Evolutionary conservation across 2,329 filamentous ascomycete species (phyloP).

Genomic region (Penicillium glabrum): DNA sequence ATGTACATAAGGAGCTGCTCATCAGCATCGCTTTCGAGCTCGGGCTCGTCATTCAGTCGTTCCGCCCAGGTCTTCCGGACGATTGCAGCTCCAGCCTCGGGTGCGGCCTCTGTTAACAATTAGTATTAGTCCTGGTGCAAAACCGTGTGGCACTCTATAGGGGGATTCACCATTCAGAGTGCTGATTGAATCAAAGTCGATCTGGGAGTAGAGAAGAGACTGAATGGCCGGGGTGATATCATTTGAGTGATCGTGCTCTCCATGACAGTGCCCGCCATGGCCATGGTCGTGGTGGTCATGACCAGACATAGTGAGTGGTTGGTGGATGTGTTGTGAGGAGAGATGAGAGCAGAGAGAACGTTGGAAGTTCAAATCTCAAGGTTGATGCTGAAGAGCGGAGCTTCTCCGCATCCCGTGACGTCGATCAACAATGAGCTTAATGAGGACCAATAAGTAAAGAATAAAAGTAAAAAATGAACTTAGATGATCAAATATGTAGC

Average conservation of each 20-base stretch:
- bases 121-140: background rate
- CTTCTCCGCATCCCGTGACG: constrained; percentile 24
- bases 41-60: constrained; percentile 67
- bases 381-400: constrained; percentile 6
- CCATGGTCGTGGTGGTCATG: constrained; percentile 41
- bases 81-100: constrained; percentile 69
- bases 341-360: background rate
- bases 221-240: constrained; percentile 91
- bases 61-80: constrained; percentile 91
- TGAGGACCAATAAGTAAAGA: background rate
- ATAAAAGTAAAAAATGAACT: background rate
- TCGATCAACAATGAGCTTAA: constrained; percentile 5
- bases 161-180: constrained; percentile 68
- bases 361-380: background rate
- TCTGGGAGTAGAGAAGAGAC: constrained; percentile 85
- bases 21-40: constrained; percentile 82
- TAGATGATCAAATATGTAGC: background rate
- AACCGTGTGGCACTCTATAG: background rate
- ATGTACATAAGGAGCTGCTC: constrained; percentile 92
- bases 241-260: constrained; percentile 80
- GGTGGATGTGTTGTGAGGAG: background rate
- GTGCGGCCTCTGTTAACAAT: constrained; percentile 51
- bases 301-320: constrained; percentile 29
- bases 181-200: constrained; percentile 80
- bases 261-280: constrained; percentile 49